A percentile compares a stretch with the other conserved stretches of the same genome.
Evolutionary conservation across 2,329 filamentous ascomycete genomes (phyloP).

Genomic region (Nothopassalora personata): DNA sequence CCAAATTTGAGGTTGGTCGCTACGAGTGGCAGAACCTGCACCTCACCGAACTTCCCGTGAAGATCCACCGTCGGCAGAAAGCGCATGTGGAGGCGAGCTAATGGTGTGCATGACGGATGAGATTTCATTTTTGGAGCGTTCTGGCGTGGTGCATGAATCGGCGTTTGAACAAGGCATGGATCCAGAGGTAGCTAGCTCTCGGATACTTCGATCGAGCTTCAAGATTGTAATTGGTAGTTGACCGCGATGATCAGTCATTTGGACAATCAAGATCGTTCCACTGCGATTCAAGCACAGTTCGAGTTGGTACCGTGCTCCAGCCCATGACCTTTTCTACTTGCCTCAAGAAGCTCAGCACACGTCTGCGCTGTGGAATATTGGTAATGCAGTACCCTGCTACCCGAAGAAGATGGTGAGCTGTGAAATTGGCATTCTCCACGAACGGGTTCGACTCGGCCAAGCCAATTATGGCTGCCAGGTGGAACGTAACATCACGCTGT

Average conservation of each 20-base stretch:
- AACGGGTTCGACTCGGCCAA: conserved; percentile 21
- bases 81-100: background rate
- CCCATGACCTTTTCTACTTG: conserved; percentile 17
- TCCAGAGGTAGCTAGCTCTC: background rate
- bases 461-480: conserved; percentile 18
- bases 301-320: conserved; percentile 15
- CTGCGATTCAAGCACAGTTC: conserved; percentile 16
- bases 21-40: conserved; percentile 37
- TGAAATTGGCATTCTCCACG: conserved; percentile 24
- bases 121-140: conserved; percentile 1
- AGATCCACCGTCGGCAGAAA: conserved; percentile 32
- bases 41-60: conserved; percentile 36
- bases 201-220: background rate
- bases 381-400: conserved; percentile 22
- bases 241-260: conserved; percentile 2
- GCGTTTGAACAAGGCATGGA: background rate
- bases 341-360: conserved; percentile 15
- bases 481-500: conserved; percentile 17
- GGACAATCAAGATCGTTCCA: conserved; percentile 21
- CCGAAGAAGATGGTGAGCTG: conserved; percentile 21
- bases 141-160: background rate
- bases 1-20: conserved; percentile 33
- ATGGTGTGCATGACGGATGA: background rate
- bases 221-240: background rate
- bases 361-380: conserved; percentile 14